Conservation (phyloP, 2,329 filamentous ascomycete genomes). For the Paramyrothecium roridum region DNA sequence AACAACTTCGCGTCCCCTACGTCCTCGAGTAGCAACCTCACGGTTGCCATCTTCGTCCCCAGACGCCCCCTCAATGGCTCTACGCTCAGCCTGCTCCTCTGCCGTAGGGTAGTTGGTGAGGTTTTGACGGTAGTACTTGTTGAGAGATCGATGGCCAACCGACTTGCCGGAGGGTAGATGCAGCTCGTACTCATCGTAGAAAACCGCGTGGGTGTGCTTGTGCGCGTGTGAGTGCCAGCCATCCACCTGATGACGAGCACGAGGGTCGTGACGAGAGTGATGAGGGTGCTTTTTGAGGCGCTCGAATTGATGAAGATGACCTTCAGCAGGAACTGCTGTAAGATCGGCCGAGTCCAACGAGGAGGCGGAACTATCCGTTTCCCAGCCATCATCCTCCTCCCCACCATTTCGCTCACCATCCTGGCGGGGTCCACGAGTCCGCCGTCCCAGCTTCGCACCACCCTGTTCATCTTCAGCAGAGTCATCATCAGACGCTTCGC, state of each 20-base stretch:
- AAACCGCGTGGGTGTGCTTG: constrained; percentile 69
- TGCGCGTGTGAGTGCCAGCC: constrained; percentile 83
- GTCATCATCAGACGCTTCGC: constrained; percentile 58
- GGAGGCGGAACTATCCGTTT: constrained; percentile 89
- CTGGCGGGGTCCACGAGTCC: constrained; percentile 46
- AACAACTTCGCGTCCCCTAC: constrained; percentile 53
- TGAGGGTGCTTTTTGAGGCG: constrained; percentile 71
- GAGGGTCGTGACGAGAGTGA: constrained; percentile 68
- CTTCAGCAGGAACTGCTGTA: constrained; percentile 73
- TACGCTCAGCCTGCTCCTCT: constrained; percentile 69
- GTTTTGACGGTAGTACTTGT: constrained; percentile 90
- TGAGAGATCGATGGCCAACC: constrained; percentile 84
- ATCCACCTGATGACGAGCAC: constrained; percentile 70
- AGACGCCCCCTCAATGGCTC: constrained; percentile 51
- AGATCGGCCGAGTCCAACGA: constrained; percentile 85
- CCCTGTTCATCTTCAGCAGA: constrained; percentile 41
- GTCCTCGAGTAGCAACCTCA: constrained; percentile 32
- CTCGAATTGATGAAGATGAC: constrained; percentile 67
- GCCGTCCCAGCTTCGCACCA: constrained; percentile 69
- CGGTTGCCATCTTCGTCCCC: constrained; percentile 5
- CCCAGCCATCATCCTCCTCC: constrained; percentile 68
- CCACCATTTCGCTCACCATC: constrained; percentile 51
- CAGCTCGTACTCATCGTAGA: constrained; percentile 89
- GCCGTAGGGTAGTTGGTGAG: constrained; percentile 77
- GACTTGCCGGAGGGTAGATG: constrained; percentile 87